phyloP scores from a whole-genome alignment of 208 protist genomes.

The Wallacemonas collosoma region DNA sequence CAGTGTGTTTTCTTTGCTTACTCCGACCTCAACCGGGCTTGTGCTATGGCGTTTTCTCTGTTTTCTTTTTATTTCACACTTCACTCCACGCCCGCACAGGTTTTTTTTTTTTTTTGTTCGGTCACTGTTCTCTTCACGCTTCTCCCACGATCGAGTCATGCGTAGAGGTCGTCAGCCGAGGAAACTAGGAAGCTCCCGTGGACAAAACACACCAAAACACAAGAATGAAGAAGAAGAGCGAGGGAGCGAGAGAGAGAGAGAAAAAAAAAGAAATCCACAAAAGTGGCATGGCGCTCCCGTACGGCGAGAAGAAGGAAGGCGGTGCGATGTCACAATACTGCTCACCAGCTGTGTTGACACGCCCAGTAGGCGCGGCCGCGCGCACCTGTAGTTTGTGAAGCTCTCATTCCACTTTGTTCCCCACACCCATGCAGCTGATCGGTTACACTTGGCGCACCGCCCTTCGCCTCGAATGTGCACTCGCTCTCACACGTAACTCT shows the following conservation, averaged over 20 bases:
- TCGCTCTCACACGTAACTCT: too few relatives aligned
- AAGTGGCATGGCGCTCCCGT: too few relatives aligned
- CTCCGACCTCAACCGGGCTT: neutral
- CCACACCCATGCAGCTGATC: too few relatives aligned
- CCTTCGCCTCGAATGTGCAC: too few relatives aligned
- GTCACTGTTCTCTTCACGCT: constrained; percentile 17
- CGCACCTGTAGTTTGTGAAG: too few relatives aligned
- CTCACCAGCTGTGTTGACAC: too few relatives aligned
- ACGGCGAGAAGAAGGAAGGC: neutral
- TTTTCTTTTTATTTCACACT: neutral
- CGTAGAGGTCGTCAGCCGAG: neutral
- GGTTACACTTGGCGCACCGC: too few relatives aligned
- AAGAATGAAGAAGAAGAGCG: neutral
- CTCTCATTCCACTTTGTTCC: too few relatives aligned
- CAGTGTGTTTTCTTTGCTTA: neutral
- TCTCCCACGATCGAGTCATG: neutral
- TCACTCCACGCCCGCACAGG: neutral
- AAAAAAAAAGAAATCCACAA: constrained; percentile 3
- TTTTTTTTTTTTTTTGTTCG: neutral
- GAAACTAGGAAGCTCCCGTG: neutral
- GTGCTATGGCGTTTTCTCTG: neutral
- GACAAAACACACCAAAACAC: neutral
- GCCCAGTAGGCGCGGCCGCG: too few relatives aligned
- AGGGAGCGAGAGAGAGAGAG: constrained; percentile 1
- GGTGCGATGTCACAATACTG: too few relatives aligned